A percentile compares a stretch with the other conserved stretches of the same genome.
These are phyloP conservation scores for Golubevia sp. DNA, from an alignment of 1,284 basidiomycete species.

Conservation along the genomic window DNA sequence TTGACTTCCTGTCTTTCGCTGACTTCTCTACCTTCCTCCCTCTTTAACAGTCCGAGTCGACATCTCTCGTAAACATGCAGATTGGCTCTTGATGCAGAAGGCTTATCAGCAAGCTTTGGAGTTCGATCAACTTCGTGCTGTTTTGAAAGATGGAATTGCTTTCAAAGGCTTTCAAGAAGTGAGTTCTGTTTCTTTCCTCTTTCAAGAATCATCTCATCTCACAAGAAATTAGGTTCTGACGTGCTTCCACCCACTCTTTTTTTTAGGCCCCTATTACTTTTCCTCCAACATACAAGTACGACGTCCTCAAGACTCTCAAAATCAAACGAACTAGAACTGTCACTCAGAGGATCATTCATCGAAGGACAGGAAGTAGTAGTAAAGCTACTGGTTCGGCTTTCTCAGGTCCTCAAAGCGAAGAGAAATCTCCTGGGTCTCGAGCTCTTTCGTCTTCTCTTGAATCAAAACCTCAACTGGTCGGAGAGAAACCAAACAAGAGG, in stretches of 20 bases:
- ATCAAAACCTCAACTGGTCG: too few species aligned
- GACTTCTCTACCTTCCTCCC: too few species aligned
- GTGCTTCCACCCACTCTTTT: not conserved
- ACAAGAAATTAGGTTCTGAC: too few species aligned
- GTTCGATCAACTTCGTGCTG: slow-evolving; percentile 77
- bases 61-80: slow-evolving; percentile 65
- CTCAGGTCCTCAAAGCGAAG: not conserved
- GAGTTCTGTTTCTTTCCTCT: too few species aligned
- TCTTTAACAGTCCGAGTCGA: slow-evolving; percentile 66
- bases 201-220: too few species aligned
- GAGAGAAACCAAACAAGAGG: too few species aligned
- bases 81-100: slow-evolving; percentile 66
- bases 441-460: too few species aligned
- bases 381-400: not conserved
- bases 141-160: slow-evolving; percentile 69
- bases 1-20: slow-evolving; percentile 11
- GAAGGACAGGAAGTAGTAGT: not conserved
- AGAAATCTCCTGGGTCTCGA: not conserved
- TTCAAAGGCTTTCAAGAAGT: slow-evolving; percentile 69
- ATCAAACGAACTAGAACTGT: slow-evolving; percentile 42
- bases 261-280: slow-evolving; percentile 39
- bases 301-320: slow-evolving; percentile 67
- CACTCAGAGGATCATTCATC: slow-evolving; percentile 1
- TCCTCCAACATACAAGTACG: slow-evolving; percentile 76
- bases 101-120: slow-evolving; percentile 63